These are phyloP conservation scores for Neopestalotiopsis clavispora DNA, from an alignment of 2,329 filamentous ascomycete genomes.

Conservation along the genomic window DNA sequence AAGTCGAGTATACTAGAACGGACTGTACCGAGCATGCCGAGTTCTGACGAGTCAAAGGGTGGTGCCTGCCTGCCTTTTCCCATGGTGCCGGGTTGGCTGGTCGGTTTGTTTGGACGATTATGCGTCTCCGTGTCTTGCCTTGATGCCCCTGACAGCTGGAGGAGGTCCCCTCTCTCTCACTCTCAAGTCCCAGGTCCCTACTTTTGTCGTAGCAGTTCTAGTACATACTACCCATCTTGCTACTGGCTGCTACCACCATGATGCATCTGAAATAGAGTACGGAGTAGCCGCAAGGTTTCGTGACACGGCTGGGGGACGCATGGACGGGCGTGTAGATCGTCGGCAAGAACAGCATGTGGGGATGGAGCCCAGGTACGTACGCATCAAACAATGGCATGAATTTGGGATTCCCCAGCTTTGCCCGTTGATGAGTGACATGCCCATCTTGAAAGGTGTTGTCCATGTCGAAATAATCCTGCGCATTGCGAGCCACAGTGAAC, in stretches of 20 bases:
- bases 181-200: neutral
- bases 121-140: slow-evolving; percentile 11
- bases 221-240: no score
- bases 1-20: neutral
- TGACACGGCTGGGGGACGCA: slow-evolving; percentile 12
- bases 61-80: neutral
- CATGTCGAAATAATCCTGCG: no score
- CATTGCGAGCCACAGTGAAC: no score
- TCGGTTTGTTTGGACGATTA: slow-evolving; percentile 12
- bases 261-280: slow-evolving; percentile 13
- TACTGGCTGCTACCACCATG: no score
- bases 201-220: neutral
- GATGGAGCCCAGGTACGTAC: neutral
- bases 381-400: neutral
- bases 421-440: no score
- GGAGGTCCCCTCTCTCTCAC: neutral
- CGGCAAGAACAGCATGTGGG: neutral
- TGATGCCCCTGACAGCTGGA: slow-evolving; percentile 8
- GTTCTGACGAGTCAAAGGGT: neutral
- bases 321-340: slow-evolving; percentile 8
- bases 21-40: slow-evolving; percentile 1
- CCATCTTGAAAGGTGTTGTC: no score
- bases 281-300: slow-evolving; percentile 12
- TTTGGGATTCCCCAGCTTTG: no score
- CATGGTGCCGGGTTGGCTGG: neutral